Percentiles rank a stretch among this genome's conserved stretches.
phyloP scores from a whole-genome alignment of 495 filamentous ascomycete genomes.

The Annulohypoxylon nitens region DNA sequence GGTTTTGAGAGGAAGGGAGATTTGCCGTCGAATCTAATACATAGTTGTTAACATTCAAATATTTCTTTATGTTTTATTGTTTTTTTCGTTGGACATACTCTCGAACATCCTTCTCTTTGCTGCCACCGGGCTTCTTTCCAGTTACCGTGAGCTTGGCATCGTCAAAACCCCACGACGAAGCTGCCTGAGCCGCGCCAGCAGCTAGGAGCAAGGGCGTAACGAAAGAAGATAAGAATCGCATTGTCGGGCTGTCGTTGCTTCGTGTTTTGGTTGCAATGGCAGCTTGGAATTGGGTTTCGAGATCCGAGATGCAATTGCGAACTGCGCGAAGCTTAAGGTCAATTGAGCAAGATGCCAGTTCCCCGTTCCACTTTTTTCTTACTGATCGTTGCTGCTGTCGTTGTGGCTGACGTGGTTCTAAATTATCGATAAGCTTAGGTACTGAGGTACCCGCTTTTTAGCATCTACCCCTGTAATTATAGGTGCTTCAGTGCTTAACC shows the following conservation, averaged over 20 bases:
- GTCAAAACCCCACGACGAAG: conserved; percentile 85
- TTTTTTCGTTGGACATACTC: conserved; percentile 23
- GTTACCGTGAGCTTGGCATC: conserved; percentile 85
- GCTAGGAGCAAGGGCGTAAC: conserved; percentile 61
- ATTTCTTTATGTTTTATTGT: background rate
- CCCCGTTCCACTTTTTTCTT: conserved; percentile 39
- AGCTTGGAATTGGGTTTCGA: conserved; percentile 23
- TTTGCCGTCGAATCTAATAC: conserved; percentile 70
- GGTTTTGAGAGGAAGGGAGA: conserved; percentile 71
- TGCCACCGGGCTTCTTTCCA: conserved; percentile 73
- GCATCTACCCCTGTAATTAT: background rate
- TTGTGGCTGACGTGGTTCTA: conserved; percentile 47
- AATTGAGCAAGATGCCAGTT: conserved; percentile 42
- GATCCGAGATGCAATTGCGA: conserved; percentile 13
- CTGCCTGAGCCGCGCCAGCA: conserved; percentile 66
- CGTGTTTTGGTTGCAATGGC: conserved; percentile 23
- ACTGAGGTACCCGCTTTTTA: background rate
- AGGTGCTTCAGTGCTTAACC: background rate
- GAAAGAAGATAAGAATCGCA: conserved; percentile 66
- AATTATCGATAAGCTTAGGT: conserved; percentile 35
- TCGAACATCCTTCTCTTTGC: conserved; percentile 78
- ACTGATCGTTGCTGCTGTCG: conserved; percentile 4
- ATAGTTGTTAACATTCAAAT: conserved; percentile 20
- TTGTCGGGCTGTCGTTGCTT: conserved; percentile 46
- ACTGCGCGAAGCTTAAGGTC: conserved; percentile 24